Evolutionary conservation across 495 filamentous ascomycete species (phyloP).

Genomic region (Eremomyces bilateralis): DNA sequence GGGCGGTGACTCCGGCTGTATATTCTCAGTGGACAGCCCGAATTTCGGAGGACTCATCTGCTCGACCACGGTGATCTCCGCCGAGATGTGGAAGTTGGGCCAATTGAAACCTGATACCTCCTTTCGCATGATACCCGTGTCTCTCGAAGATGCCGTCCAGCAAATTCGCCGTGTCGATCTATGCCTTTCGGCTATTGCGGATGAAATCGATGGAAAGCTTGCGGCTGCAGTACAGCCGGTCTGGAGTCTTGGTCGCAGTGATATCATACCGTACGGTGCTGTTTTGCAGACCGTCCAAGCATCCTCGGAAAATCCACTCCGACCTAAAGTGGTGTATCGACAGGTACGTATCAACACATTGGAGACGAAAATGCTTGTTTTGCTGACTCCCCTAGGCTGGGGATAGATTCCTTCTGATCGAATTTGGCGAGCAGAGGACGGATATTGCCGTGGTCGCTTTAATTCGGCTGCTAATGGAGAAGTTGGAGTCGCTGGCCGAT

Average conservation of each 20-base stretch:
- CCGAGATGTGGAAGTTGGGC: slow-evolving; percentile 35
- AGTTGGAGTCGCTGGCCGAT: background rate
- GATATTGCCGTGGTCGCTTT: background rate
- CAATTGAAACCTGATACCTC: slow-evolving; percentile 38
- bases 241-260: no score
- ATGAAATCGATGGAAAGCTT: background rate
- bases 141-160: background rate
- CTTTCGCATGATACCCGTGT: slow-evolving; percentile 7
- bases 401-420: background rate
- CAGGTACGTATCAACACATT: background rate
- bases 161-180: background rate
- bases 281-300: no score
- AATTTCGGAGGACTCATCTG: slow-evolving; percentile 38
- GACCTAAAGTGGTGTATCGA: background rate
- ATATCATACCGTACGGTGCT: no score
- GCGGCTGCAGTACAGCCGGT: no score
- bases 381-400: background rate
- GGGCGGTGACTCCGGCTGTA: slow-evolving; percentile 34
- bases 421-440: background rate
- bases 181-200: background rate
- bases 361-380: background rate
- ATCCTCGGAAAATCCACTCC: background rate
- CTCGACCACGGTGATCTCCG: slow-evolving; percentile 30
- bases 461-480: background rate
- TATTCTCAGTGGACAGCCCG: slow-evolving; percentile 35